These are phyloP conservation scores for Flueggea neowawraea DNA, from an alignment of 441 rosid genomes.

Conservation along the genomic window DNA sequence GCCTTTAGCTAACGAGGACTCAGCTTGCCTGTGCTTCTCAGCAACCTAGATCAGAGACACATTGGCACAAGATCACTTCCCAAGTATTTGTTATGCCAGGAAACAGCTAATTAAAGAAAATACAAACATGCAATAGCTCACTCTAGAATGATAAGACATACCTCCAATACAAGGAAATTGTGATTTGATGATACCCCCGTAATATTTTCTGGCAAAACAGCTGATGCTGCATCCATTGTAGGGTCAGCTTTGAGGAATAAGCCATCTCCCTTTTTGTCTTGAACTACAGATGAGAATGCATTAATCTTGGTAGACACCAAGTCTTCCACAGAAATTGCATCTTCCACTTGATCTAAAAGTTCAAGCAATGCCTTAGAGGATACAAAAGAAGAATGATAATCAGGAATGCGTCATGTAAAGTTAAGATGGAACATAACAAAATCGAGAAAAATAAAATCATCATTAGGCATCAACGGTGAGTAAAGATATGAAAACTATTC, in stretches of 20 bases:
- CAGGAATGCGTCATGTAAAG: constrained; percentile 1
- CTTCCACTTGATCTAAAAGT: constrained; percentile 94
- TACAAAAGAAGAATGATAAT: constrained; percentile 8
- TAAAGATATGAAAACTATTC: too few relatives aligned
- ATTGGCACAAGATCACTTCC: constrained; percentile 15
- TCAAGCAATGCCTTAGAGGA: constrained; percentile 78
- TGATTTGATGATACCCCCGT: constrained; percentile 26
- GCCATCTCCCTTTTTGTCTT: constrained; percentile 28
- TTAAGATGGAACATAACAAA: background rate
- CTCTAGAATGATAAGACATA: constrained; percentile 13
- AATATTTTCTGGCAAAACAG: constrained; percentile 22
- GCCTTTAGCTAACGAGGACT: constrained; percentile 30
- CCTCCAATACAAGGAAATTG: constrained; percentile 94
- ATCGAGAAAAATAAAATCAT: background rate
- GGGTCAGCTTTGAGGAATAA: constrained; percentile 18
- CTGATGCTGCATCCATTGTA: constrained; percentile 22
- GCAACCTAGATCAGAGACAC: constrained; percentile 50
- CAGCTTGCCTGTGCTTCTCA: constrained; percentile 52
- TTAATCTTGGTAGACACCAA: constrained; percentile 31
- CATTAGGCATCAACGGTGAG: too few relatives aligned
- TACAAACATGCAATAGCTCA: background rate
- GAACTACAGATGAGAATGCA: constrained; percentile 36
- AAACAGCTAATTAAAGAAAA: constrained; percentile 2
- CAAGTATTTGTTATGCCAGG: constrained; percentile 2
- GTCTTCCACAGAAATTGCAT: constrained; percentile 80